Conservation (phyloP, 2,329 filamentous ascomycete genomes). For the Atkinsonella hypoxylon region DNA sequence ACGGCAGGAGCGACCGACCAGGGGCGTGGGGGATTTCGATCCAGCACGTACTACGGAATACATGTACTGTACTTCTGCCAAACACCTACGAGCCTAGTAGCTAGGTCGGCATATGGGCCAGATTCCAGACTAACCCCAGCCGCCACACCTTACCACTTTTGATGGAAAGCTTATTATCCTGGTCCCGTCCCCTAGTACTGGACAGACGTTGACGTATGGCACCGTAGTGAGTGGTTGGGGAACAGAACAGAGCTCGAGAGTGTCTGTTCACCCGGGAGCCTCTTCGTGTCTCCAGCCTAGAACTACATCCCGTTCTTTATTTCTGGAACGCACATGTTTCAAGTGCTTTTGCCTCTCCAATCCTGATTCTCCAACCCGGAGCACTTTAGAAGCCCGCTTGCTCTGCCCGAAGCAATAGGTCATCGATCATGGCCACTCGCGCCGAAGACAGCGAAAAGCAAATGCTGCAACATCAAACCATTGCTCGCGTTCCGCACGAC, state of each 20-base stretch:
- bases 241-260: too few species aligned
- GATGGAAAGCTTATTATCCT: neutral
- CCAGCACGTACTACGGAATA: too few species aligned
- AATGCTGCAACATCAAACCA: conserved; percentile 12
- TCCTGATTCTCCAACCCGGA: neutral
- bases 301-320: neutral
- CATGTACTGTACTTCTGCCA: too few species aligned
- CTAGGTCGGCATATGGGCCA: neutral
- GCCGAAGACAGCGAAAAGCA: conserved; percentile 13
- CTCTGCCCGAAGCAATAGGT: neutral
- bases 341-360: neutral
- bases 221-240: too few species aligned
- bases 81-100: too few species aligned
- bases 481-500: conserved; percentile 12
- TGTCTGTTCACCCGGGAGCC: neutral
- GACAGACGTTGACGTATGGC: too few species aligned
- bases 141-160: neutral
- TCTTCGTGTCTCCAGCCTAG: neutral
- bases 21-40: too few species aligned
- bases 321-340: too few species aligned
- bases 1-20: too few species aligned
- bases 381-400: neutral
- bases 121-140: neutral
- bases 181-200: too few species aligned
- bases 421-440: conserved; percentile 13